phyloP scores from a whole-genome alignment of 768 basidiomycete genomes.

The Cyclocybe cylindracea region DNA sequence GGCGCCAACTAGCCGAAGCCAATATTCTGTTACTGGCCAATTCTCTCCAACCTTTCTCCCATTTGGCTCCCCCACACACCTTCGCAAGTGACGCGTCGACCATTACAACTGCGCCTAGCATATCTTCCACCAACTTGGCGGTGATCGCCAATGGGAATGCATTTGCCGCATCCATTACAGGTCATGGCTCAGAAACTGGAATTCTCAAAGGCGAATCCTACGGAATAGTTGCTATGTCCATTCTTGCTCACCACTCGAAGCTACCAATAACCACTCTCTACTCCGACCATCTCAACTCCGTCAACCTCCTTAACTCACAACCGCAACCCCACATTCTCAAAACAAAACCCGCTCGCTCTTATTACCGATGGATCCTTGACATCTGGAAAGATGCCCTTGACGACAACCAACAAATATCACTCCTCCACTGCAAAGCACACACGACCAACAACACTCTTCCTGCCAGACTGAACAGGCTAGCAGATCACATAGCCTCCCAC shows the following conservation, averaged over 20 bases:
- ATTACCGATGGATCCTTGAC: slow-evolving; percentile 6
- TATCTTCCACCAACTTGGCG: neutral
- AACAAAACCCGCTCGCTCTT: slow-evolving; percentile 2
- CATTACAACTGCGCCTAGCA: neutral
- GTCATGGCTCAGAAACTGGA: neutral
- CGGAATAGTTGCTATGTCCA: neutral
- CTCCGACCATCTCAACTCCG: slow-evolving; percentile 6
- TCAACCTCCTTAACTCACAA: neutral
- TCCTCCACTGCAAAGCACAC: slow-evolving; percentile 2
- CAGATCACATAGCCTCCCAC: neutral
- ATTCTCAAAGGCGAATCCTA: slow-evolving; percentile 5
- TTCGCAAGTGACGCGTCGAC: slow-evolving; percentile 3
- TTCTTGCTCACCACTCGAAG: neutral
- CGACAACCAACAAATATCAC: neutral
- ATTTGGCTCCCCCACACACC: neutral
- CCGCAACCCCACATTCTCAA: neutral
- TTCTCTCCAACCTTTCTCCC: neutral
- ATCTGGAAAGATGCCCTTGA: neutral
- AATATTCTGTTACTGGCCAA: neutral
- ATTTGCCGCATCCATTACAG: neutral
- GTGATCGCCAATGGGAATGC: neutral
- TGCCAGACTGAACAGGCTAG: neutral
- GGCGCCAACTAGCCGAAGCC: neutral
- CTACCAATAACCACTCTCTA: neutral
- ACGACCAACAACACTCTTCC: neutral